Conservation (phyloP, 2,329 filamentous ascomycete genomes). For the Fusarium circinatum region DNA sequence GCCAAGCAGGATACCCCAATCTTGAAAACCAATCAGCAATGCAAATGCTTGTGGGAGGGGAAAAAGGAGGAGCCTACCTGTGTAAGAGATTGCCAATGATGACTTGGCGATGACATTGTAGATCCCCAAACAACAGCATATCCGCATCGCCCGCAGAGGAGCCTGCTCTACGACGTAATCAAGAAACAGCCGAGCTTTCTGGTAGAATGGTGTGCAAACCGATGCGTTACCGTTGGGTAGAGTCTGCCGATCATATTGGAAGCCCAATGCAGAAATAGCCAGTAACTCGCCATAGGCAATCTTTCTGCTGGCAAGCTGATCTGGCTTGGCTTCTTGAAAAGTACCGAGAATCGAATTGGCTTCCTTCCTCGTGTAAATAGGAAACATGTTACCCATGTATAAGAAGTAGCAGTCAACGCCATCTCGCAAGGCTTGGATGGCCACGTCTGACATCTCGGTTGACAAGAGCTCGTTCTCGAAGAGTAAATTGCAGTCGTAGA, state of each 20-base stretch:
- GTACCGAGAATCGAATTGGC: rapidly evolving
- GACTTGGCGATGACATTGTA: neutral
- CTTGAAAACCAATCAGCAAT: neutral
- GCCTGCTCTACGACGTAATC: neutral
- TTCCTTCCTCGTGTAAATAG: neutral
- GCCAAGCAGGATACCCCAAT: neutral
- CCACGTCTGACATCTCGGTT: rapidly evolving
- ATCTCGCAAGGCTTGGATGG: neutral
- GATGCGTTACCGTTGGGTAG: rapidly evolving
- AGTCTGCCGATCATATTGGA: neutral
- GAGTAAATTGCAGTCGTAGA: neutral
- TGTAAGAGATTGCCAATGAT: neutral
- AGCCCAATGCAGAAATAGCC: neutral
- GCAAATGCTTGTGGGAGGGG: neutral
- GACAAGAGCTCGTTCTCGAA: neutral
- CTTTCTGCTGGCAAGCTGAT: rapidly evolving
- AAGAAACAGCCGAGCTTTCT: neutral
- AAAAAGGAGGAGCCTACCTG: neutral
- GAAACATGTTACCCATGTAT: neutral
- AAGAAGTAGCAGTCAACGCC: neutral
- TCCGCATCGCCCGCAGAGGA: neutral
- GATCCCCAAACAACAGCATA: neutral
- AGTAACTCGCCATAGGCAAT: neutral
- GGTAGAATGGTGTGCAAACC: neutral
- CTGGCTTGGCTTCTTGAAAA: rapidly evolving